phyloP scores from a whole-genome alignment of 2,329 filamentous ascomycete genomes.

The Botryotinia calthae region DNA sequence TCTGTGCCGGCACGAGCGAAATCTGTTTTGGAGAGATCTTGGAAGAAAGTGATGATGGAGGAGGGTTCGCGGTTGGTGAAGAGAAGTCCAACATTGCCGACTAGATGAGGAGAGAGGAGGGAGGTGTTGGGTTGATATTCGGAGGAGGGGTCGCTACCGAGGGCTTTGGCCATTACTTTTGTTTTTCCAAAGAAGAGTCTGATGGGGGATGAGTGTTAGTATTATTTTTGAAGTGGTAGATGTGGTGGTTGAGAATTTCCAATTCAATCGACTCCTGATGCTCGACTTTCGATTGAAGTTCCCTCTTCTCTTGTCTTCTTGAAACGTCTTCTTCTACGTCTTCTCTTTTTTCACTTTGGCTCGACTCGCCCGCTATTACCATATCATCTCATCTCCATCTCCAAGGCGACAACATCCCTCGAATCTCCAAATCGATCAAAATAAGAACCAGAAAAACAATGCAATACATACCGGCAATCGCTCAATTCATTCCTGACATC shows the following conservation, averaged over 20 bases:
- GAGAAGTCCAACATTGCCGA: conserved; percentile 83
- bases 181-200: conserved; percentile 99
- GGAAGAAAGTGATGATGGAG: conserved; percentile 71
- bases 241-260: neutral
- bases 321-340: neutral
- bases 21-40: conserved; percentile 70
- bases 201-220: neutral
- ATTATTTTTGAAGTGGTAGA: neutral
- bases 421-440: neutral
- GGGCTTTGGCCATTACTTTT: conserved; percentile 95
- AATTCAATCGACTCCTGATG: neutral
- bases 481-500: conserved; percentile 79
- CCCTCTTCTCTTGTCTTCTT: neutral
- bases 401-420: neutral
- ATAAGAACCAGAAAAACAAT: neutral
- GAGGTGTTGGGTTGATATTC: conserved; percentile 79
- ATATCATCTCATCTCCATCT: neutral
- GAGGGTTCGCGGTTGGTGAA: conserved; percentile 76
- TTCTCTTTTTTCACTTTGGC: neutral
- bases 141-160: conserved; percentile 74
- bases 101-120: conserved; percentile 64
- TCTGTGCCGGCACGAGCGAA: conserved; percentile 84
- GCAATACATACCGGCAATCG: conserved; percentile 69
- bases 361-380: neutral
- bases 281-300: neutral